Evolutionary conservation across 2,329 filamentous ascomycete species (phyloP).

Genomic region (Stachybotrys chartarum): DNA sequence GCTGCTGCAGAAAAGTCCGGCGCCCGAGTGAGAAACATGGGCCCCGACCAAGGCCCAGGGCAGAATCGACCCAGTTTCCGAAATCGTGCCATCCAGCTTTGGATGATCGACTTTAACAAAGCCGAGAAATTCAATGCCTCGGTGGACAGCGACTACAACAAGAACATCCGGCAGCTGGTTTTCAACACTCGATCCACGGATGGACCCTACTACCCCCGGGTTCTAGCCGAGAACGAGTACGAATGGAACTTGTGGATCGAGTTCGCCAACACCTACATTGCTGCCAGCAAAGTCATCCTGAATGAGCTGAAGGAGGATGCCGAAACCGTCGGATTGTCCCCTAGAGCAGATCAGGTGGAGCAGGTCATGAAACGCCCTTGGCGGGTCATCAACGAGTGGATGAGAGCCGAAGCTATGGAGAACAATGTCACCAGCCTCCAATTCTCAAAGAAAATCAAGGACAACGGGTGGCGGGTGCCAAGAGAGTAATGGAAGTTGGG

Average conservation of each 20-base stretch:
- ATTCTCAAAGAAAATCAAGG: background rate
- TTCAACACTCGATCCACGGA: background rate
- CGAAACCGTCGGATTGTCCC: background rate
- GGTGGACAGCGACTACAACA: background rate
- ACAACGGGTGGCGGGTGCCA: background rate
- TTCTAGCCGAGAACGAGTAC: background rate
- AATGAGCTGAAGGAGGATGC: background rate
- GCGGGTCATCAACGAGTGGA: constrained; percentile 2
- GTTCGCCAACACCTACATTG: constrained; percentile 4
- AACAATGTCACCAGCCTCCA: background rate
- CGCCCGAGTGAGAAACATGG: background rate
- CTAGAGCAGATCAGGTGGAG: background rate
- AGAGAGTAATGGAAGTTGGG: background rate
- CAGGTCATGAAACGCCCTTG: constrained; percentile 1
- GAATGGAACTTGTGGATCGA: constrained; percentile 3
- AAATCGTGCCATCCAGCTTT: constrained; percentile 1
- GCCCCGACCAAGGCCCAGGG: background rate
- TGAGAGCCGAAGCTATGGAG: constrained; percentile 1
- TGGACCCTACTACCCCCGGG: constrained; percentile 3
- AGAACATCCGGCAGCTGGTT: constrained; percentile 1
- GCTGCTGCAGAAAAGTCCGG: background rate
- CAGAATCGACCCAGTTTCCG: background rate
- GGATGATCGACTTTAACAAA: constrained; percentile 5
- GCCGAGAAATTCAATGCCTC: background rate
- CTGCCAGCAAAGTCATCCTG: background rate